A percentile compares a stretch with the other conserved stretches of the same genome.
Evolutionary conservation across 2,329 filamentous ascomycete species (phyloP).

Genomic region (Canariomyces notabilis): DNA sequence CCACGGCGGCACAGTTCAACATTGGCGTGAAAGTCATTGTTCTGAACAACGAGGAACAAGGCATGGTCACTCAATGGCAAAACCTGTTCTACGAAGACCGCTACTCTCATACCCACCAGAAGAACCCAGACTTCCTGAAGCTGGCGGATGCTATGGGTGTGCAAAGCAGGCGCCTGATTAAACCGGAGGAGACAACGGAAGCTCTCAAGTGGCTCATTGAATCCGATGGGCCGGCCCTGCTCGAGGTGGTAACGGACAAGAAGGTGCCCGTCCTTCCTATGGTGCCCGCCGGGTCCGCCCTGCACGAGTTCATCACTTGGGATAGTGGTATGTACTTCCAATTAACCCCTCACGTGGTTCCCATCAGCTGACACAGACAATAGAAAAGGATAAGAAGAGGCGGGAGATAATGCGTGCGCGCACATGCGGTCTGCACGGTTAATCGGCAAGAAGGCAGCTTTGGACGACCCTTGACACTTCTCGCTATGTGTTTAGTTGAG

Average conservation of each 20-base stretch:
- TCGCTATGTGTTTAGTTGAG: background rate
- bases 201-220: conserved; percentile 85
- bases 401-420: conserved; percentile 62
- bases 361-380: conserved; percentile 33
- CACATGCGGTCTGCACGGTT: conserved; percentile 48
- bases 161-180: conserved; percentile 64
- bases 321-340: conserved; percentile 59
- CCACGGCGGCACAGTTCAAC: conserved; percentile 89
- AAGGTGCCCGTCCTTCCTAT: conserved; percentile 95
- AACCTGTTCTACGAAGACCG: conserved; percentile 95
- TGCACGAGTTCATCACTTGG: conserved; percentile 92
- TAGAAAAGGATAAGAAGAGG: conserved; percentile 64
- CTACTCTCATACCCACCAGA: conserved; percentile 86
- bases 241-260: conserved; percentile 88
- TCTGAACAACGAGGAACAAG: conserved; percentile 95
- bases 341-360: conserved; percentile 11
- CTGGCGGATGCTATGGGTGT: conserved; percentile 88
- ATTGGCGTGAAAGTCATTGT: conserved; percentile 94
- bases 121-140: conserved; percentile 95
- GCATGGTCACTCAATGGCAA: conserved; percentile 99
- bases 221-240: conserved; percentile 81
- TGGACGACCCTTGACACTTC: background rate
- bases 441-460: conserved; percentile 8
- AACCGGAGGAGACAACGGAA: conserved; percentile 71
- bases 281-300: conserved; percentile 80